Evolutionary conservation across 2,329 filamentous ascomycete genomes (phyloP).

Genomic region (Beauveria varroae): DNA sequence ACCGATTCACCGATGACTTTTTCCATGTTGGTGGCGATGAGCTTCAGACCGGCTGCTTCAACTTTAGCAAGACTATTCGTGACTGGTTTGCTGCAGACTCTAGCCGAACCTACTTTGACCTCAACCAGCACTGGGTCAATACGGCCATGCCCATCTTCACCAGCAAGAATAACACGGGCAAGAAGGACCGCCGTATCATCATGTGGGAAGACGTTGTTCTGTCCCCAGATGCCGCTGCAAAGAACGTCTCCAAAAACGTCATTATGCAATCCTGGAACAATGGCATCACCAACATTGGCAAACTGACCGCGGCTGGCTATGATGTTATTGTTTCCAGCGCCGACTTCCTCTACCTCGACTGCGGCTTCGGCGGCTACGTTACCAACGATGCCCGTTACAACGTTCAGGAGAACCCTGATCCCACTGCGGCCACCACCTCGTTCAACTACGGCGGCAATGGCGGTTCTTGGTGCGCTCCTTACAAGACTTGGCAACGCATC

Average conservation of each 20-base stretch:
- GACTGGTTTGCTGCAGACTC: slow-evolving; percentile 43
- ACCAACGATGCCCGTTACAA: slow-evolving; percentile 50
- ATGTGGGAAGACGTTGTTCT: slow-evolving; percentile 51
- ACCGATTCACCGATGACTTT: slow-evolving; percentile 42
- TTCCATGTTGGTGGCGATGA: slow-evolving; percentile 52
- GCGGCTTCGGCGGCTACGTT: slow-evolving; percentile 45
- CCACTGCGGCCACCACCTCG: slow-evolving; percentile 25
- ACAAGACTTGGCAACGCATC: slow-evolving; percentile 54
- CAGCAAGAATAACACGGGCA: slow-evolving; percentile 15
- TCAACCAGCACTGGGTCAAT: slow-evolving; percentile 48
- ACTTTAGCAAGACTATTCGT: slow-evolving; percentile 42
- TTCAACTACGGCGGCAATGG: slow-evolving; percentile 49
- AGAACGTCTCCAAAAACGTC: slow-evolving; percentile 40
- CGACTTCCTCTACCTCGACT: slow-evolving; percentile 51
- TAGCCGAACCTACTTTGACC: slow-evolving; percentile 38
- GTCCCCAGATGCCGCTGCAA: slow-evolving; percentile 32
- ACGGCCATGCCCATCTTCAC: slow-evolving; percentile 41
- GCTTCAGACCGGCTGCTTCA: slow-evolving; percentile 45
- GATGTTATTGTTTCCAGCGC: slow-evolving; percentile 48
- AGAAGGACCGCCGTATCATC: slow-evolving; percentile 41
- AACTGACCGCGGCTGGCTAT: slow-evolving; percentile 41
- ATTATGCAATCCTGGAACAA: slow-evolving; percentile 50
- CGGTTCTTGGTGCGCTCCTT: slow-evolving; percentile 51
- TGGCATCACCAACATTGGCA: slow-evolving; percentile 42
- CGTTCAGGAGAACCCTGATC: slow-evolving; percentile 42